phyloP scores from a whole-genome alignment of 257 asterid genomes.

The Prunella vulgaris region DNA sequence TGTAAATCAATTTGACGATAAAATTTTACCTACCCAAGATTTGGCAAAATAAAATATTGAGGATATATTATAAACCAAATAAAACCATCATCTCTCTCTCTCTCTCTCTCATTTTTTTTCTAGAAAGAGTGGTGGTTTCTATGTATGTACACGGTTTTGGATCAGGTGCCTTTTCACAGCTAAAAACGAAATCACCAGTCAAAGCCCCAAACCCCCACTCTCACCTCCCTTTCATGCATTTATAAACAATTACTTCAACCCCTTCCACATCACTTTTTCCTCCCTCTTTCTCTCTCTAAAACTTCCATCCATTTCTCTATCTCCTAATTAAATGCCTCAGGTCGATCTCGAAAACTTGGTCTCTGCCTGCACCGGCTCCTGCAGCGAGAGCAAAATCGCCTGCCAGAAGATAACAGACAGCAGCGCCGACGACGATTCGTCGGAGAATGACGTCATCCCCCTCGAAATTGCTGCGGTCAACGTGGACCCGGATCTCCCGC shows the following conservation, averaged over 20 bases:
- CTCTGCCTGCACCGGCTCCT: constrained; percentile 51
- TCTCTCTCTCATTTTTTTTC: not conserved
- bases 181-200: constrained; percentile 10
- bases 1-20: too few relatives aligned
- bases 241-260: not conserved
- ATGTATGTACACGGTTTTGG: not conserved
- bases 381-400: constrained; percentile 40
- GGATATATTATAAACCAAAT: not conserved
- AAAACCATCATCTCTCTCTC: constrained; percentile 1
- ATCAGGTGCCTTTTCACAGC: not conserved
- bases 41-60: too few relatives aligned
- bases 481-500: constrained; percentile 53
- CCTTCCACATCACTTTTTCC: not conserved
- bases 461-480: constrained; percentile 15
- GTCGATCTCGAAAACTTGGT: constrained; percentile 51
- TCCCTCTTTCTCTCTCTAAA: constrained; percentile 1
- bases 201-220: not conserved
- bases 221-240: not conserved
- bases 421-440: constrained; percentile 20
- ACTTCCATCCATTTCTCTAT: not conserved
- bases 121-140: constrained; percentile 4
- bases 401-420: constrained; percentile 36
- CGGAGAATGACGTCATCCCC: constrained; percentile 17
- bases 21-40: too few relatives aligned
- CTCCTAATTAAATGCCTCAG: constrained; percentile 42